Conservation (phyloP, 75 land plant genomes). For the Pseudotsuga menziesii region DNA sequence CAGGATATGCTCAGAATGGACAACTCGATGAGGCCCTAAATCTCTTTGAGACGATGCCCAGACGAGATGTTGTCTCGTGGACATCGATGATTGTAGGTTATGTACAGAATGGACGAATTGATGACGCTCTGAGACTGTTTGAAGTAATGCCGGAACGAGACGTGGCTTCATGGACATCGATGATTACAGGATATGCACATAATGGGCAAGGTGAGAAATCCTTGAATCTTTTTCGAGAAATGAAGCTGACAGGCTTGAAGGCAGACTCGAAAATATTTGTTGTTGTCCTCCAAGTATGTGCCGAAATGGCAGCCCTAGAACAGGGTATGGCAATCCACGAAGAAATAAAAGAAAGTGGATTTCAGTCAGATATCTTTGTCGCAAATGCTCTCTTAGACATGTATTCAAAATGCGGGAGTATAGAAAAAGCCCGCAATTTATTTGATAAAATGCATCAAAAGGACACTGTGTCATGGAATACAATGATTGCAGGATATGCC, state of each 20-base stretch:
- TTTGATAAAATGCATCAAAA: slow-evolving; percentile 10
- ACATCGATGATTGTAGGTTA: not conserved
- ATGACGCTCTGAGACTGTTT: not conserved
- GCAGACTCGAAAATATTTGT: slow-evolving; percentile 34
- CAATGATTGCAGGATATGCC: slow-evolving; percentile 24
- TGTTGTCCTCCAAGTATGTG: slow-evolving; percentile 43
- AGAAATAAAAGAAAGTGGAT: not conserved
- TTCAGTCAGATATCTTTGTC: slow-evolving; percentile 4
- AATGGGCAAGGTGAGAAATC: not conserved
- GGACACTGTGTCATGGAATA: slow-evolving; percentile 22
- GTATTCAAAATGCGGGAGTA: slow-evolving; percentile 16
- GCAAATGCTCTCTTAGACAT: slow-evolving; percentile 14
- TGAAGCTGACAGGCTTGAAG: slow-evolving; percentile 19
- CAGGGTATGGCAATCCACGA: slow-evolving; percentile 26
- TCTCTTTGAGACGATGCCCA: not conserved
- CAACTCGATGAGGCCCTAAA: not conserved
- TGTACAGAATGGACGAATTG: not conserved
- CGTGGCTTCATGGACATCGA: slow-evolving; percentile 2
- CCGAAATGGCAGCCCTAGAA: slow-evolving; percentile 20
- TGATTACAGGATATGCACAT: slow-evolving; percentile 6
- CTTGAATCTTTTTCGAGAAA: not conserved
- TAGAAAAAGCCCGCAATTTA: slow-evolving; percentile 17
- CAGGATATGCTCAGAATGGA: not conserved
- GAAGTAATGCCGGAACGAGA: not conserved
- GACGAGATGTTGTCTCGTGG: slow-evolving; percentile 7